These are phyloP conservation scores for Trifolium subterraneum DNA, from an alignment of 306 rosid species.

Conservation along the genomic window DNA sequence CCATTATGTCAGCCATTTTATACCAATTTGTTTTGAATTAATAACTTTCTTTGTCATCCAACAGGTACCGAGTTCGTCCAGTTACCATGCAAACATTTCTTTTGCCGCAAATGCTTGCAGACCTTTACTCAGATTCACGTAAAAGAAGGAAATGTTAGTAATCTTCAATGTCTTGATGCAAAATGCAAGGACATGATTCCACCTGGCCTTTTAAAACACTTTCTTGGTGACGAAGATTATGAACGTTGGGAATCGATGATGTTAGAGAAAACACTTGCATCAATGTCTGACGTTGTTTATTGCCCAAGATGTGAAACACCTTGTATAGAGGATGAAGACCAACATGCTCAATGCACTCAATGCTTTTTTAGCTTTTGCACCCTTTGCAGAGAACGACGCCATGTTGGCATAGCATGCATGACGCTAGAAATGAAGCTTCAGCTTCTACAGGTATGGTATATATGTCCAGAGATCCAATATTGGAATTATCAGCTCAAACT, in stretches of 20 bases:
- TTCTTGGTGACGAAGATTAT: constrained; percentile 70
- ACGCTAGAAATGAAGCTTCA: constrained; percentile 72
- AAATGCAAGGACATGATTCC: constrained; percentile 77
- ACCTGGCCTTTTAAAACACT: constrained; percentile 68
- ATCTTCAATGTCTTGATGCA: constrained; percentile 73
- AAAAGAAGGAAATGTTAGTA: constrained; percentile 79
- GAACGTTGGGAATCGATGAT: constrained; percentile 85
- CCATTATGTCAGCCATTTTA: constrained; percentile 30
- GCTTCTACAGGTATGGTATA: constrained; percentile 66
- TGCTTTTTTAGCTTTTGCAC: constrained; percentile 92
- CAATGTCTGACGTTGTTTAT: constrained; percentile 79
- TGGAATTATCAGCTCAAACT: constrained; percentile 13
- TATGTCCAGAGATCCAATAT: constrained; percentile 30
- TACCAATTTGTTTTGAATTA: constrained; percentile 19
- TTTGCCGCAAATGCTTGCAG: constrained; percentile 85
- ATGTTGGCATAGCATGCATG: constrained; percentile 81
- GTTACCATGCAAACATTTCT: constrained; percentile 84
- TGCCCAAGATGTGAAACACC: constrained; percentile 95
- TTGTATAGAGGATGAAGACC: constrained; percentile 81
- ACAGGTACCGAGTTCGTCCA: constrained; percentile 70
- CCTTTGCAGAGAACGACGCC: constrained; percentile 83
- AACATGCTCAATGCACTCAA: constrained; percentile 83
- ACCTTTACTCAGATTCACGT: constrained; percentile 74
- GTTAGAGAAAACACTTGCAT: constrained; percentile 74
- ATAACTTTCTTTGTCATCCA: constrained; percentile 24